Evolutionary conservation across 2,329 filamentous ascomycete genomes (phyloP).

Genomic region (Periconia sp.): DNA sequence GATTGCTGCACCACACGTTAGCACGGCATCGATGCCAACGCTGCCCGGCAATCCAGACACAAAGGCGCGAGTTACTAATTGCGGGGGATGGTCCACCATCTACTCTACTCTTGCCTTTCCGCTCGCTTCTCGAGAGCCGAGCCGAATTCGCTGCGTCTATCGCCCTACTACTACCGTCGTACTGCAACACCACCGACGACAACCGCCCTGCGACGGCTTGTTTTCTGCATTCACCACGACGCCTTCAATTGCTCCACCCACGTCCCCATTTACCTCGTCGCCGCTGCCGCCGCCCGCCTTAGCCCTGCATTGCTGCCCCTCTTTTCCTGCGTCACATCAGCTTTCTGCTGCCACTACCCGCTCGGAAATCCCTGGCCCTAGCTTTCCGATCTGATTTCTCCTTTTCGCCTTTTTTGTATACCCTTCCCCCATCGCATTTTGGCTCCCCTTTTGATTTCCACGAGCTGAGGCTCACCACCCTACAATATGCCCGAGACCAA

Average conservation of each 20-base stretch:
- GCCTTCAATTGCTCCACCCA: conserved; percentile 10
- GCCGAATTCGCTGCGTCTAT: conserved; percentile 23
- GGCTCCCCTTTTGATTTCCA: conserved; percentile 12
- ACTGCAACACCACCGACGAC: conserved; percentile 21
- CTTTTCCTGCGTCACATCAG: neutral
- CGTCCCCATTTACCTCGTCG: conserved; percentile 2
- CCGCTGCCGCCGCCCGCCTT: neutral
- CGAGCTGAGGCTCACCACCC: conserved; percentile 30
- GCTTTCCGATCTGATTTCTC: conserved; percentile 29
- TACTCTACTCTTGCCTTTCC: conserved; percentile 22
- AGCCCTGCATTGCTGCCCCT: neutral
- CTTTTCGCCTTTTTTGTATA: conserved; percentile 16
- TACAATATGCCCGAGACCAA: conserved; percentile 36
- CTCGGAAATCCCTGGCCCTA: conserved; percentile 33
- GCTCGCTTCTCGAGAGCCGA: conserved; percentile 40
- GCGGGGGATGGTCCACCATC: conserved; percentile 37
- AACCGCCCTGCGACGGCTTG: conserved; percentile 17
- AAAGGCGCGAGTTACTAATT: conserved; percentile 34
- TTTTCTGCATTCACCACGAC: conserved; percentile 16
- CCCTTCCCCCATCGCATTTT: conserved; percentile 14
- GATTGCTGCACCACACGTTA: conserved; percentile 30
- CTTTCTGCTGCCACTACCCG: conserved; percentile 6
- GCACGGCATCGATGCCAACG: conserved; percentile 20
- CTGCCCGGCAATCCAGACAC: conserved; percentile 28
- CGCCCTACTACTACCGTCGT: neutral